phyloP scores from a whole-genome alignment of 1,139 yeast genomes.

The Saccharomyces hybrid region DNA sequence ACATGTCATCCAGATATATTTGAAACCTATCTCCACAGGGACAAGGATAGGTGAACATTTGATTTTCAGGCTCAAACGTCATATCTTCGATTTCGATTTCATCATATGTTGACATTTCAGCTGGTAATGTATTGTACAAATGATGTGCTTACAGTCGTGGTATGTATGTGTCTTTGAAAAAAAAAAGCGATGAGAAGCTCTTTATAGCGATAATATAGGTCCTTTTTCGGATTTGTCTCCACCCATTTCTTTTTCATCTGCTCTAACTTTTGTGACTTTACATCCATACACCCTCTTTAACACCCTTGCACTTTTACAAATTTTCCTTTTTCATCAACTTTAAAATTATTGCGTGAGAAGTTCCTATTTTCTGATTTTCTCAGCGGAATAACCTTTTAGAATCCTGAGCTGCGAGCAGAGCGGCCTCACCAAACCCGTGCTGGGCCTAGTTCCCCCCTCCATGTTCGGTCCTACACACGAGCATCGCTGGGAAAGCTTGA shows the following conservation, averaged over 20 bases:
- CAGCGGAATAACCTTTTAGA: neutral
- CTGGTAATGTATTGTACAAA: neutral
- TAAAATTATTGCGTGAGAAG: neutral
- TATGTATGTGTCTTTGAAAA: neutral
- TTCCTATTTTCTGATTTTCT: neutral
- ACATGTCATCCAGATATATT: constrained; percentile 72
- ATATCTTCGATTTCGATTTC: constrained; percentile 96
- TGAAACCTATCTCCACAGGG: constrained; percentile 97
- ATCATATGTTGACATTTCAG: constrained; percentile 58
- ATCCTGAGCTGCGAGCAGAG: neutral
- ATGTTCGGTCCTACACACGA: neutral
- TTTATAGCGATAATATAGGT: too few species aligned
- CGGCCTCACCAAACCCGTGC: neutral
- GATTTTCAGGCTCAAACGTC: constrained; percentile 74
- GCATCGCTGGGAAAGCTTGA: neutral
- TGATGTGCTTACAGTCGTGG: neutral
- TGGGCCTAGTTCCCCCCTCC: neutral
- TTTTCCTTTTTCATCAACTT: neutral
- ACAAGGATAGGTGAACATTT: constrained; percentile 87
- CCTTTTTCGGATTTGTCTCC: neutral
- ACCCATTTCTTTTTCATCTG: neutral
- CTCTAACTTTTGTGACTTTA: neutral
- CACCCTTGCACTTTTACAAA: neutral
- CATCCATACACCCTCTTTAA: neutral
- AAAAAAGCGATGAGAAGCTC: neutral